Evolutionary conservation across 768 basidiomycete genomes (phyloP).

Genomic region (Tylopilus sp.): DNA sequence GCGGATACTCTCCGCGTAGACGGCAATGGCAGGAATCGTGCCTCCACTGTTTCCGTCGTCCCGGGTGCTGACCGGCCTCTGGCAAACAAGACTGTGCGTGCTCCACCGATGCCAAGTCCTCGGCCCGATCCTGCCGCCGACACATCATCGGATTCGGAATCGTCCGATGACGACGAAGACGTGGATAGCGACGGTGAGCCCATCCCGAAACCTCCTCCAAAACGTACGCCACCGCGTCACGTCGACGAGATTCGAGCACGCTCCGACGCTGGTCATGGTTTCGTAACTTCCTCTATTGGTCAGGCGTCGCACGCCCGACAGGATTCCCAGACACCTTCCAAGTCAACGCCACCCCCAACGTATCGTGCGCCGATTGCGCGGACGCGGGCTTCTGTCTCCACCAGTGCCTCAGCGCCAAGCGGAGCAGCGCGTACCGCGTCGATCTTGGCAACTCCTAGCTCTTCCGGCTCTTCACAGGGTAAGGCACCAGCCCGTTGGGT

Average conservation of each 20-base stretch:
- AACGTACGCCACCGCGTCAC: conserved; percentile 34
- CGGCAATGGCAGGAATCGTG: conserved; percentile 22
- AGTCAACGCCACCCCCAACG: conserved; percentile 31
- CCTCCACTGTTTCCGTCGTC: conserved; percentile 29
- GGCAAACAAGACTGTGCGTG: conserved; percentile 7
- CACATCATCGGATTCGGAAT: conserved; percentile 33
- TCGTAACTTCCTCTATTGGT: neutral
- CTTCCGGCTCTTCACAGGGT: conserved; percentile 26
- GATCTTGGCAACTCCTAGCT: conserved; percentile 32
- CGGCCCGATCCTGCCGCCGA: conserved; percentile 19
- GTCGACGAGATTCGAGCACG: conserved; percentile 1
- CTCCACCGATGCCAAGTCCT: conserved; percentile 4
- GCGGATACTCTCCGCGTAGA: conserved; percentile 31
- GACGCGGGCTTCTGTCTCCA: conserved; percentile 53
- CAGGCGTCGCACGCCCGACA: neutral
- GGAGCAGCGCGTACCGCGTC: conserved; percentile 52
- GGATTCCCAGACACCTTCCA: conserved; percentile 12
- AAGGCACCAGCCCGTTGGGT: conserved; percentile 13
- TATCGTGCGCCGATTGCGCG: conserved; percentile 20
- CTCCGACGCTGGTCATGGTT: conserved; percentile 21
- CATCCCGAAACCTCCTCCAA: conserved; percentile 32
- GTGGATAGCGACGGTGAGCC: conserved; percentile 35
- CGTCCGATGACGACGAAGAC: conserved; percentile 35
- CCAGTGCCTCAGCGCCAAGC: conserved; percentile 53
- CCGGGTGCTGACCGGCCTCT: conserved; percentile 14